phyloP scores from a whole-genome alignment of 768 basidiomycete species.

The Amyloporia xantha region DNA sequence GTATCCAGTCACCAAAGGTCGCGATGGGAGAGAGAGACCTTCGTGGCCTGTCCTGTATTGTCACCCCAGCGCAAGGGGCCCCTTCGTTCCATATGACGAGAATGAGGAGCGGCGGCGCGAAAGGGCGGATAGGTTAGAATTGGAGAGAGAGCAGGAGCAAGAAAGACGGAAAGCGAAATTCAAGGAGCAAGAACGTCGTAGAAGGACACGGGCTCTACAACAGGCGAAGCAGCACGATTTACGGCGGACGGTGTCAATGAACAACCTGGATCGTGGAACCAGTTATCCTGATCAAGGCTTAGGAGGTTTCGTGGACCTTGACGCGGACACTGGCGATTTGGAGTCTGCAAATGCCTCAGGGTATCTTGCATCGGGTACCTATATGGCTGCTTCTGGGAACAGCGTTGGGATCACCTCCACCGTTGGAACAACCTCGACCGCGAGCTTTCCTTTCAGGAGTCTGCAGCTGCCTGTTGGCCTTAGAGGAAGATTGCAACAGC shows the following conservation, averaged over 20 bases:
- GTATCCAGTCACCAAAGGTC: conserved; percentile 53
- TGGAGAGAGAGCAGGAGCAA: conserved; percentile 32
- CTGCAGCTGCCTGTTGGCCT: conserved; percentile 47
- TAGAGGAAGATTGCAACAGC: conserved; percentile 49
- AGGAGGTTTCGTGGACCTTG: conserved; percentile 38
- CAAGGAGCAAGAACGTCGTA: conserved; percentile 25
- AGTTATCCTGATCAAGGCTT: conserved; percentile 30
- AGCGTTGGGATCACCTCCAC: conserved; percentile 89
- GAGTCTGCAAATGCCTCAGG: conserved; percentile 67
- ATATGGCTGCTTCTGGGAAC: conserved; percentile 92
- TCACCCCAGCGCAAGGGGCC: conserved; percentile 65
- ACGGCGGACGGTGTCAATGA: conserved; percentile 70
- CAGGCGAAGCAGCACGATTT: conserved; percentile 45
- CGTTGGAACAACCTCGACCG: conserved; percentile 76
- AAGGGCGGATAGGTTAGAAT: conserved; percentile 32
- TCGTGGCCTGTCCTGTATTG: conserved; percentile 84
- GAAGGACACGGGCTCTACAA: conserved; percentile 23
- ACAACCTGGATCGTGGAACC: conserved; percentile 58
- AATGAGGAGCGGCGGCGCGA: conserved; percentile 65
- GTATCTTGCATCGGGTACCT: conserved; percentile 57
- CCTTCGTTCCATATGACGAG: conserved; percentile 72
- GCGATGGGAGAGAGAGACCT: conserved; percentile 44
- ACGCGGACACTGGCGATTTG: conserved; percentile 30
- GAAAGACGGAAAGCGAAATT: conserved; percentile 36
- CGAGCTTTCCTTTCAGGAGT: conserved; percentile 38